Evolutionary conservation across 768 basidiomycete genomes (phyloP).

Genomic region (Boletellus ananiceps): DNA sequence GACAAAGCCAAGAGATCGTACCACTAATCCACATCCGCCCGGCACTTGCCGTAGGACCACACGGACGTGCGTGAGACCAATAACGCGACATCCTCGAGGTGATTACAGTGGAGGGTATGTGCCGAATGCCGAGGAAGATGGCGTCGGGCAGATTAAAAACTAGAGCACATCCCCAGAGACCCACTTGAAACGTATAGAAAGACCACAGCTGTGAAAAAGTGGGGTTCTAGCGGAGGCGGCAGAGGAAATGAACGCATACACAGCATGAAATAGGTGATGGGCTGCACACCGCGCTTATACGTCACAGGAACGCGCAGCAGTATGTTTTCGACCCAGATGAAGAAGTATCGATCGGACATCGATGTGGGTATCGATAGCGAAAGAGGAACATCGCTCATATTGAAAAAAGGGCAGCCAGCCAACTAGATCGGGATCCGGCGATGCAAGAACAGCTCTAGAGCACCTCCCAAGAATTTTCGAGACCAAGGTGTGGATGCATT

Average conservation of each 20-base stretch:
- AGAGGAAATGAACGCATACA: conserved; percentile 1
- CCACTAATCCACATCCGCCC: conserved; percentile 5
- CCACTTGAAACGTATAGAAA: background rate
- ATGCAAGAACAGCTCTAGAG: background rate
- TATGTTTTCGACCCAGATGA: conserved; percentile 1
- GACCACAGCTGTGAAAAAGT: conserved; percentile 10
- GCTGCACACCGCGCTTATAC: conserved; percentile 13
- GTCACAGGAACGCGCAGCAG: conserved; percentile 25
- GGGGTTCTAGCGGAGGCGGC: conserved; percentile 31
- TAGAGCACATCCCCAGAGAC: background rate
- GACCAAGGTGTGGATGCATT: background rate
- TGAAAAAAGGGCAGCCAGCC: background rate
- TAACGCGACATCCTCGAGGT: conserved; percentile 29
- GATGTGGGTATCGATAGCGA: conserved; percentile 14
- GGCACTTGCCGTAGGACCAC: background rate
- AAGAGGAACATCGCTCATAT: background rate
- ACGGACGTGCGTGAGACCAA: background rate
- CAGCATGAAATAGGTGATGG: conserved; percentile 7
- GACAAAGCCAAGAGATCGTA: background rate
- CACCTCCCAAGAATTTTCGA: background rate
- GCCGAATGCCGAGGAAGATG: background rate
- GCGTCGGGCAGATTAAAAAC: background rate
- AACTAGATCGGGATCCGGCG: background rate
- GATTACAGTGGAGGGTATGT: conserved; percentile 19
- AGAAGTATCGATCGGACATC: conserved; percentile 14